phyloP scores from a whole-genome alignment of 768 basidiomycete species.

The Mrakia frigida region DNA sequence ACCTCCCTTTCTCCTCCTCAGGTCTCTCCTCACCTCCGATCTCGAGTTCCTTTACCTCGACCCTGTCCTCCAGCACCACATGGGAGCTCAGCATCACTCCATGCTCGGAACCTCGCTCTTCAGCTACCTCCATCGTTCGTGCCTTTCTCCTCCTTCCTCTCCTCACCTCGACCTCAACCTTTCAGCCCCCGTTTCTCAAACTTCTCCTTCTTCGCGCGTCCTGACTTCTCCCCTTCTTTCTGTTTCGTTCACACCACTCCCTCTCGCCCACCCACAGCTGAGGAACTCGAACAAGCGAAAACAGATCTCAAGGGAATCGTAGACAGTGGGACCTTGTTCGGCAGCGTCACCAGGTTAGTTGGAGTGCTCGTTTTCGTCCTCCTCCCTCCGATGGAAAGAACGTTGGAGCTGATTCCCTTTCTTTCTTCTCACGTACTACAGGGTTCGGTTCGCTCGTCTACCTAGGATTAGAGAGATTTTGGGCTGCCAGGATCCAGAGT shows the following conservation, averaged over 20 bases:
- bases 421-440: constrained; percentile 40
- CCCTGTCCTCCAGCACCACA: constrained; percentile 68
- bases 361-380: neutral
- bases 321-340: constrained; percentile 68
- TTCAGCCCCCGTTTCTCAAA: neutral
- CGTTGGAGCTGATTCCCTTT: constrained; percentile 3
- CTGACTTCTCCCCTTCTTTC: neutral
- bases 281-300: constrained; percentile 69
- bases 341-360: constrained; percentile 69
- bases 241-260: too few species aligned
- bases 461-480: constrained; percentile 65
- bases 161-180: neutral
- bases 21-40: constrained; percentile 70
- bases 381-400: neutral
- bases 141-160: neutral
- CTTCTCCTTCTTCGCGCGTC: neutral
- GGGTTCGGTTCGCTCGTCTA: constrained; percentile 73
- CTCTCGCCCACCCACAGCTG: constrained; percentile 44
- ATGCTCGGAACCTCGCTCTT: constrained; percentile 68
- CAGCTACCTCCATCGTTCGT: constrained; percentile 62
- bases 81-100: constrained; percentile 62
- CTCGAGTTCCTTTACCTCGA: constrained; percentile 77
- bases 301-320: constrained; percentile 69
- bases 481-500: constrained; percentile 50
- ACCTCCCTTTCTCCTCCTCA: constrained; percentile 54